These are phyloP conservation scores for Penicillium chermesinum DNA, from an alignment of 495 filamentous ascomycete species.

Conservation along the genomic window DNA sequence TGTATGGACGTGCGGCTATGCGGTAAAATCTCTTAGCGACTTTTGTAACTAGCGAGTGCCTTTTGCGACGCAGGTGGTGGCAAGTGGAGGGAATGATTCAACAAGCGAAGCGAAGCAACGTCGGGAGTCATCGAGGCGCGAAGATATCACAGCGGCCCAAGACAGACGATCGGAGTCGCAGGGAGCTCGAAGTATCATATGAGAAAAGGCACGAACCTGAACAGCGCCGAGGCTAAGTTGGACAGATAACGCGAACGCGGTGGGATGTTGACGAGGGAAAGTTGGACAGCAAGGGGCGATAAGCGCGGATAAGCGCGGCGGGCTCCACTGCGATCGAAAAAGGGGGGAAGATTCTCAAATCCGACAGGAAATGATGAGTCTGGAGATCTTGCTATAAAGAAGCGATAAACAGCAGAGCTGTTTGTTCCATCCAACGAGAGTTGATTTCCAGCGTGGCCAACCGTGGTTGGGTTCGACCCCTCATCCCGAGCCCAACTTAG, in stretches of 20 bases:
- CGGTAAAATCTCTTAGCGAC: background rate
- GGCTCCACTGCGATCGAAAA: conserved; percentile 13
- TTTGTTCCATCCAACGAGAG: background rate
- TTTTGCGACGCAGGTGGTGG: background rate
- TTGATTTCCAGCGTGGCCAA: background rate
- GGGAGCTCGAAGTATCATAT: too few species aligned
- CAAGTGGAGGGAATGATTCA: background rate
- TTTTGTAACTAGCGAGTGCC: background rate
- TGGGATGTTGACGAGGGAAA: conserved; percentile 27
- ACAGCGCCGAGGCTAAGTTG: background rate
- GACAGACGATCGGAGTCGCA: background rate
- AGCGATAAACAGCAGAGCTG: too few species aligned
- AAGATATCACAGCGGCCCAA: background rate
- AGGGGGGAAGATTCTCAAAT: too few species aligned
- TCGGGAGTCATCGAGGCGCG: too few species aligned
- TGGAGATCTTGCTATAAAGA: too few species aligned
- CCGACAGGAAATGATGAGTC: too few species aligned
- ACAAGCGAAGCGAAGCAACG: too few species aligned
- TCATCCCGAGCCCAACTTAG: conserved; percentile 10
- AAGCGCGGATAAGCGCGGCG: conserved; percentile 30
- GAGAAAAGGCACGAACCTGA: conserved; percentile 7
- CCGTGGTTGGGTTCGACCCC: conserved; percentile 13
- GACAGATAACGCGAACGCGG: conserved; percentile 6
- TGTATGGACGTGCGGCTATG: background rate
- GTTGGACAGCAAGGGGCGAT: conserved; percentile 31